phyloP scores from a whole-genome alignment of 2,329 filamentous ascomycete species.

The Colletotrichum sp. region DNA sequence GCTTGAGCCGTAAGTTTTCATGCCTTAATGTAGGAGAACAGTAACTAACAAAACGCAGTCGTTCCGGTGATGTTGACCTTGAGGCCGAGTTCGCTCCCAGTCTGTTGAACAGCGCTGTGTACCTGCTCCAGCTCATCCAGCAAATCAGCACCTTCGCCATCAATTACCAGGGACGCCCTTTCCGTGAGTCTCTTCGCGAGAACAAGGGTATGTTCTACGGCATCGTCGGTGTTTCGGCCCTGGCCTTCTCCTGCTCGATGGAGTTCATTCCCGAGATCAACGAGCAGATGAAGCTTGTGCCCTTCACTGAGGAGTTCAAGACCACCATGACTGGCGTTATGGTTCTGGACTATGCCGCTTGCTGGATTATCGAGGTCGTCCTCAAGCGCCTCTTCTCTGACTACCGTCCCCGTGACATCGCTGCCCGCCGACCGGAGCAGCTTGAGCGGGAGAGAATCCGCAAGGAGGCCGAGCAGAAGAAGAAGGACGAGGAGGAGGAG shows the following conservation, averaged over 20 bases:
- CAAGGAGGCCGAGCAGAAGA: conserved; percentile 61
- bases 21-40: not conserved
- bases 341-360: conserved; percentile 85
- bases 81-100: conserved; percentile 95
- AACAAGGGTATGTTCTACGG: conserved; percentile 99
- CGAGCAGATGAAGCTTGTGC: conserved; percentile 88
- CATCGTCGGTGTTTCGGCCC: conserved; percentile 84
- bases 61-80: conserved; percentile 74
- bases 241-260: conserved; percentile 93
- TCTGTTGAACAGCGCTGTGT: conserved; percentile 94
- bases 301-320: conserved; percentile 90
- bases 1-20: conserved; percentile 77
- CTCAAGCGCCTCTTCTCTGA: conserved; percentile 90
- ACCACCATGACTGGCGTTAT: conserved; percentile 82
- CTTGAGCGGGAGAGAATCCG: conserved; percentile 75
- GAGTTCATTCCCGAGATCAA: conserved; percentile 97
- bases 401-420: conserved; percentile 93
- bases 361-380: conserved; percentile 85
- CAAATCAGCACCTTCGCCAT: conserved; percentile 99
- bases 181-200: conserved; percentile 93
- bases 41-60: conserved; percentile 42
- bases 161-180: conserved; percentile 98
- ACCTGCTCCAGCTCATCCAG: conserved; percentile 96
- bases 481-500: conserved; percentile 58
- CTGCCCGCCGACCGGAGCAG: conserved; percentile 85